Conservation (phyloP, 2,329 filamentous ascomycete species). For the Colletotrichum plurivorum region DNA sequence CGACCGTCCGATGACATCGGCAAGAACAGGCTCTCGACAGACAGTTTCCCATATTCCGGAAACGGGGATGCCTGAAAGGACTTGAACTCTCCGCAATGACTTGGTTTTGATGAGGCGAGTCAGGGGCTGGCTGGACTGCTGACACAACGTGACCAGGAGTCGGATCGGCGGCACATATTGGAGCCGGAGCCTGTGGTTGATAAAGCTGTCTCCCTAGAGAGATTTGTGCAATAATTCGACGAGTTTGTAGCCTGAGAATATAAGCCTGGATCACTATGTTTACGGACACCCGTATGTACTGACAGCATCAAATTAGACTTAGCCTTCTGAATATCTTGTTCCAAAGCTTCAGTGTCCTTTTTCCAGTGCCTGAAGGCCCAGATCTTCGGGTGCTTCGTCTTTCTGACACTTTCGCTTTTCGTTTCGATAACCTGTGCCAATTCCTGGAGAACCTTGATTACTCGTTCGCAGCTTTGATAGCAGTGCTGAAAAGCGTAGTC, state of each 20-base stretch:
- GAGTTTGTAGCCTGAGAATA: neutral
- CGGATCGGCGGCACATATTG: neutral
- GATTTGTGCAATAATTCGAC: neutral
- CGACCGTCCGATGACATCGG: neutral
- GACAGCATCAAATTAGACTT: conserved; percentile 19
- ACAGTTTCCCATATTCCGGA: neutral
- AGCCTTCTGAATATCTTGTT: neutral
- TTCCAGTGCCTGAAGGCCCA: conserved; percentile 2
- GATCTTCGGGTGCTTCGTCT: neutral
- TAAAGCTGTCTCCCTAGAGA: neutral
- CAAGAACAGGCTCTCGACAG: conserved; percentile 14
- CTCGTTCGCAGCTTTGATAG: neutral
- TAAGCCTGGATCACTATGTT: neutral
- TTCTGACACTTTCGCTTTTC: neutral
- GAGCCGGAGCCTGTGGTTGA: neutral
- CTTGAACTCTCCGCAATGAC: too few relatives aligned
- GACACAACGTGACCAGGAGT: neutral
- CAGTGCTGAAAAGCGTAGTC: neutral
- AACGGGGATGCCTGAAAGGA: neutral
- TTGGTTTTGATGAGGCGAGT: neutral
- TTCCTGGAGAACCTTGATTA: neutral
- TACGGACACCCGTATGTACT: rapidly evolving
- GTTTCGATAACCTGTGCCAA: neutral
- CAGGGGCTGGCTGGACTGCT: neutral
- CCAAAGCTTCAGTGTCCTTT: neutral